phyloP scores from a whole-genome alignment of 2,329 filamentous ascomycete genomes.

The Aspergillus jensenii region DNA sequence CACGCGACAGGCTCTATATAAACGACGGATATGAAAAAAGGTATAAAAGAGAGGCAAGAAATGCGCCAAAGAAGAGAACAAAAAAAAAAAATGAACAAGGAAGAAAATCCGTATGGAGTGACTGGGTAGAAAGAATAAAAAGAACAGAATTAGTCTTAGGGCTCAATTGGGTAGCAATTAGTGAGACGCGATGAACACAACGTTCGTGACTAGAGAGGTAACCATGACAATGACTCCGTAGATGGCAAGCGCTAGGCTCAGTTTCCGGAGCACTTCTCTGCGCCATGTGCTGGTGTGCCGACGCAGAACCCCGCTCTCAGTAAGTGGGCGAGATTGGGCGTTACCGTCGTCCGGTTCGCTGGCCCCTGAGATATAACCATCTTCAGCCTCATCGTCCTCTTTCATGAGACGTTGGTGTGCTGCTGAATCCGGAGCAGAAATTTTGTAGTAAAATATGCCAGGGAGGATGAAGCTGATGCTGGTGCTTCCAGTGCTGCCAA shows the following conservation, averaged over 20 bases:
- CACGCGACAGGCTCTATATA: neutral
- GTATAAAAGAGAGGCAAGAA: neutral
- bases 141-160: neutral
- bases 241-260: slow-evolving; percentile 72
- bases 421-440: slow-evolving; percentile 82
- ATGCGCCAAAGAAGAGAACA: neutral
- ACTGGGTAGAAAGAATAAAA: no score
- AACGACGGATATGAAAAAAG: neutral
- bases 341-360: slow-evolving; percentile 35
- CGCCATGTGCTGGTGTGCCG: slow-evolving; percentile 65
- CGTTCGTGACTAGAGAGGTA: slow-evolving; percentile 81
- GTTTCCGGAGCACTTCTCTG: slow-evolving; percentile 64
- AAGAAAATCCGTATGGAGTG: no score
- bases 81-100: neutral
- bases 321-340: slow-evolving; percentile 46
- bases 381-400: slow-evolving; percentile 74
- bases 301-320: slow-evolving; percentile 58
- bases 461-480: slow-evolving; percentile 97
- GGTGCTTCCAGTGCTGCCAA: slow-evolving; percentile 90
- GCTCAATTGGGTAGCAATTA: neutral
- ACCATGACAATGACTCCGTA: slow-evolving; percentile 90
- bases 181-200: slow-evolving; percentile 70
- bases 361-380: slow-evolving; percentile 50
- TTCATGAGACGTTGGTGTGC: slow-evolving; percentile 86
- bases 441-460: slow-evolving; percentile 97